Evolutionary conservation across 2,329 filamentous ascomycete genomes (phyloP).

Genomic region (Dactylella cylindrospora): DNA sequence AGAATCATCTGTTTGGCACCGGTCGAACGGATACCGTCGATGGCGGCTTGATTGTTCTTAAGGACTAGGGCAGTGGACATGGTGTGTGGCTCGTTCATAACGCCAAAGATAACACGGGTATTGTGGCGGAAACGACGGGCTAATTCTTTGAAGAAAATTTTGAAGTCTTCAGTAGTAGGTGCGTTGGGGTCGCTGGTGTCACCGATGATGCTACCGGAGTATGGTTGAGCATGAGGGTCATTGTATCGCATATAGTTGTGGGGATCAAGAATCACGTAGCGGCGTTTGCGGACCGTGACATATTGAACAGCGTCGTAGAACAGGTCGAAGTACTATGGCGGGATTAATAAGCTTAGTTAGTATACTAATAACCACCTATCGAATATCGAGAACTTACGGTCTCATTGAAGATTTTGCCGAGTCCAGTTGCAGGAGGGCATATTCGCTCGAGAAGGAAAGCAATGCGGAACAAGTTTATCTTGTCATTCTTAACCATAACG

Average conservation of each 20-base stretch:
- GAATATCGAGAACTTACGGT: slow-evolving; percentile 49
- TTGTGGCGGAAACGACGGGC: slow-evolving; percentile 56
- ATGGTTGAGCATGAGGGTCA: slow-evolving; percentile 57
- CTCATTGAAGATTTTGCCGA: slow-evolving; percentile 58
- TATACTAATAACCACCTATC: no score
- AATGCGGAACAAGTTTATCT: slow-evolving; percentile 57
- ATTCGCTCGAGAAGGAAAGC: slow-evolving; percentile 59
- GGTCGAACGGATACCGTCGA: slow-evolving; percentile 55
- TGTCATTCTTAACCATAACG: slow-evolving; percentile 56
- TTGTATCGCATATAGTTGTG: slow-evolving; percentile 62
- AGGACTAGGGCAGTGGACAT: slow-evolving; percentile 56
- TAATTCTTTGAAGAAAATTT: slow-evolving; percentile 57
- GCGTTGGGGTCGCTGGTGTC: slow-evolving; percentile 55
- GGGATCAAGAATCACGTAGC: slow-evolving; percentile 57
- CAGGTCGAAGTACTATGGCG: slow-evolving; percentile 53
- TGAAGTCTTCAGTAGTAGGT: slow-evolving; percentile 57
- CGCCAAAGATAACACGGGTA: slow-evolving; percentile 57
- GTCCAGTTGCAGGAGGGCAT: slow-evolving; percentile 55
- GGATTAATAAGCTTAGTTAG: no score
- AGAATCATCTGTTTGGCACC: slow-evolving; percentile 57
- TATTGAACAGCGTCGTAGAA: slow-evolving; percentile 58
- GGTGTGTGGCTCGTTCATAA: slow-evolving; percentile 59
- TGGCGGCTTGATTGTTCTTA: slow-evolving; percentile 56
- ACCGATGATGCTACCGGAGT: slow-evolving; percentile 57
- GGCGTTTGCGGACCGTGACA: slow-evolving; percentile 56